A percentile compares a stretch with the other conserved stretches of the same genome.
phyloP scores from a whole-genome alignment of 345 rosid genomes.

The Brassica juncea region DNA sequence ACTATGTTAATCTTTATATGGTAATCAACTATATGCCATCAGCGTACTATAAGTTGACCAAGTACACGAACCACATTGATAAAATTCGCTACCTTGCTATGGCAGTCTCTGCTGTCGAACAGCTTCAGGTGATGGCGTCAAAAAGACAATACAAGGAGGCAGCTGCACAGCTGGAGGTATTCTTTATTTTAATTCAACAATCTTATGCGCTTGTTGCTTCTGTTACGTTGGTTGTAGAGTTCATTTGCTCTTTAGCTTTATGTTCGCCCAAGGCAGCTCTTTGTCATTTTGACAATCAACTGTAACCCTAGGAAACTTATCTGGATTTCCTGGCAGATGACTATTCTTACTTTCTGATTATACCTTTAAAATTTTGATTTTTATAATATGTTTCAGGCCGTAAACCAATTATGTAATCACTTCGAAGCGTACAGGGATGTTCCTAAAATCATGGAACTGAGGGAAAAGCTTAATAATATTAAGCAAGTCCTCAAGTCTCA shows the following conservation, averaged over 20 bases:
- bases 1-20: conserved; percentile 8
- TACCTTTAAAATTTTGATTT: conserved; percentile 1
- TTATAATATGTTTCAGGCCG: conserved; percentile 76
- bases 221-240: not conserved
- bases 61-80: conserved; percentile 9
- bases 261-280: conserved; percentile 1
- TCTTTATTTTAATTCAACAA: conserved; percentile 8
- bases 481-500: conserved; percentile 96
- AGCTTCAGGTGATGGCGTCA: conserved; percentile 97
- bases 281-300: conserved; percentile 12
- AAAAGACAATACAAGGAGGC: conserved; percentile 97
- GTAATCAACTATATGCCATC: not conserved
- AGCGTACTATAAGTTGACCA: not conserved
- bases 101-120: conserved; percentile 98
- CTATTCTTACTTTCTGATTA: not conserved
- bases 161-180: conserved; percentile 98
- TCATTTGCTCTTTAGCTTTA: conserved; percentile 14
- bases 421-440: conserved; percentile 96
- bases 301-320: not conserved
- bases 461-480: conserved; percentile 93
- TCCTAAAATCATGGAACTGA: conserved; percentile 95
- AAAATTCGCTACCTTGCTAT: conserved; percentile 33
- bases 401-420: conserved; percentile 94
- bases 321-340: conserved; percentile 1
- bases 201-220: not conserved